phyloP scores from a whole-genome alignment of 73 alveolate species.

The Urostyla sp. region DNA sequence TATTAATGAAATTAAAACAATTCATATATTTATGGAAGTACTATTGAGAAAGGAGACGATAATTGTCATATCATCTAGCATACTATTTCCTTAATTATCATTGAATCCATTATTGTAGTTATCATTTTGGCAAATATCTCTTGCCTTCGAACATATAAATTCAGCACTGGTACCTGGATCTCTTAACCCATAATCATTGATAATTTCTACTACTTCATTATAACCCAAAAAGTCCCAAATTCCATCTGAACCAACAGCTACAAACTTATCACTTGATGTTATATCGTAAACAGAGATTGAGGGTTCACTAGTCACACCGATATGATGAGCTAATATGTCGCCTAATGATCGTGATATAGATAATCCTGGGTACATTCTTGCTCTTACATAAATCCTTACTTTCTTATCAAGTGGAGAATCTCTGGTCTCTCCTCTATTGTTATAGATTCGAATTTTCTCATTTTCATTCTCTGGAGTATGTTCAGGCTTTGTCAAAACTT shows the following conservation, averaged over 20 bases:
- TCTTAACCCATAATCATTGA: conserved; percentile 63
- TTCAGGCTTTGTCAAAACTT: conserved; percentile 24
- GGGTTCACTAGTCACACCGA: conserved; percentile 78
- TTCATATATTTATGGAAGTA: too few species aligned
- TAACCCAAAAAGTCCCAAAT: conserved; percentile 61
- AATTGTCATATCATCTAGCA: conserved; percentile 68
- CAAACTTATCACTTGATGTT: conserved; percentile 57
- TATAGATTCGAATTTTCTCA: conserved; percentile 69
- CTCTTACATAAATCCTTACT: conserved; percentile 76
- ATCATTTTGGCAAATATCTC: conserved; percentile 32
- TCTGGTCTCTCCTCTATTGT: conserved; percentile 63
- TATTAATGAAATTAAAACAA: too few species aligned
- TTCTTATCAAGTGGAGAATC: conserved; percentile 52
- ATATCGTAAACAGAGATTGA: conserved; percentile 1
- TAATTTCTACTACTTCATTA: conserved; percentile 62
- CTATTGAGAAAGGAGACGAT: conserved; percentile 50
- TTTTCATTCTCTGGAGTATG: conserved; percentile 63
- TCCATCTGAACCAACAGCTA: conserved; percentile 71
- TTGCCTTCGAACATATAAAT: conserved; percentile 52
- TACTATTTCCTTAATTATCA: background rate
- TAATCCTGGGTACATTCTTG: conserved; percentile 81
- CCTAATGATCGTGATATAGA: conserved; percentile 75
- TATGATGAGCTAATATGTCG: conserved; percentile 79
- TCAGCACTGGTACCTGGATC: conserved; percentile 61
- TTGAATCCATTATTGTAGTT: too few species aligned